Evolutionary conservation across 768 basidiomycete genomes (phyloP).

Genomic region (Mycena epipterygia): DNA sequence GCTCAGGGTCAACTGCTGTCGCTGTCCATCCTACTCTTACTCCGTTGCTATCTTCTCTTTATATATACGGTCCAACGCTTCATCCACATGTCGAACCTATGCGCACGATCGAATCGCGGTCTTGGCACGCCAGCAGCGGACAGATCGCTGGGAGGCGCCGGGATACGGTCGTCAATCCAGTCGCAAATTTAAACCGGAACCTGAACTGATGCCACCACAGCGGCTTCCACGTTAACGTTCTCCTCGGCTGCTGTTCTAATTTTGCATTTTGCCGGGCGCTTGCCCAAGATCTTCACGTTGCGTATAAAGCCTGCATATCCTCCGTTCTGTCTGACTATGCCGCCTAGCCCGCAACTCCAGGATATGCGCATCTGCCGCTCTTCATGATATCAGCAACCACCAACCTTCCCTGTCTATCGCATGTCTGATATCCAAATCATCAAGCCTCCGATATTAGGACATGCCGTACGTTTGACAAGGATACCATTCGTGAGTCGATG

Average conservation of each 20-base stretch:
- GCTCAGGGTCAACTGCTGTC: slow-evolving; percentile 1
- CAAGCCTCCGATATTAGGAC: slow-evolving; percentile 3
- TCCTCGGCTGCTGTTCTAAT: too few relatives aligned
- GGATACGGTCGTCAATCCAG: too few relatives aligned
- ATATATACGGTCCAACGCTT: neutral
- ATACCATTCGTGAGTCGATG: slow-evolving; percentile 5
- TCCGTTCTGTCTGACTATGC: slow-evolving; percentile 11
- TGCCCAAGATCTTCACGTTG: slow-evolving; percentile 9
- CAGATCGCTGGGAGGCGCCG: too few relatives aligned
- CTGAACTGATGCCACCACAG: too few relatives aligned
- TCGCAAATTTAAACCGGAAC: too few relatives aligned
- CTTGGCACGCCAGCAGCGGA: too few relatives aligned
- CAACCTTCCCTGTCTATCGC: slow-evolving; percentile 6
- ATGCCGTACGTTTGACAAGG: slow-evolving; percentile 5
- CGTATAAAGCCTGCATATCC: slow-evolving; percentile 7
- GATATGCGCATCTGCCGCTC: slow-evolving; percentile 2
- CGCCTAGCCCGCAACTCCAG: slow-evolving; percentile 1
- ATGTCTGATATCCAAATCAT: neutral
- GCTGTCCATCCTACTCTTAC: neutral
- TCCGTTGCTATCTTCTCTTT: slow-evolving; percentile 6
- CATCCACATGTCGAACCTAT: neutral
- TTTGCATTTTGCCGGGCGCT: slow-evolving; percentile 5
- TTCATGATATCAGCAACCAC: neutral
- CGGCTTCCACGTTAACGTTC: too few relatives aligned
- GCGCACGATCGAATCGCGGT: neutral